Evolutionary conservation across 2,329 filamentous ascomycete species (phyloP).

Genomic region (Penicillium sp.): DNA sequence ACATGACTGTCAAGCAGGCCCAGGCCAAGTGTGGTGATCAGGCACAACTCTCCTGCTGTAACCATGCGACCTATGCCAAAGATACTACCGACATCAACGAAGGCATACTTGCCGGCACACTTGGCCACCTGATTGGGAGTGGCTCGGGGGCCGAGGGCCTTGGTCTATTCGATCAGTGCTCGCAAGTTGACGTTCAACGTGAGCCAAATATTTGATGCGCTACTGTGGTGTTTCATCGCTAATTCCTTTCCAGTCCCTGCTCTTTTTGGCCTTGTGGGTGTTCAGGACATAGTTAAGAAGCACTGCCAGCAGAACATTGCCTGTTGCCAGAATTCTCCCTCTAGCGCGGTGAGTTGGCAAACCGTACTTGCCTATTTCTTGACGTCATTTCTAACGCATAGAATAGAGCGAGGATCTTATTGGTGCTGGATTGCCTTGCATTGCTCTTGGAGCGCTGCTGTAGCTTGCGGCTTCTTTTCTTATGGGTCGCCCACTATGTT

Average conservation of each 20-base stretch:
- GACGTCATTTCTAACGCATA: constrained; percentile 3
- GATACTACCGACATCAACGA: constrained; percentile 33
- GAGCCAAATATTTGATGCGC: too few species aligned
- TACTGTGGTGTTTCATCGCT: too few species aligned
- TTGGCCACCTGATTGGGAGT: constrained; percentile 36
- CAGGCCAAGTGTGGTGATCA: too few species aligned
- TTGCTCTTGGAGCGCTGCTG: constrained; percentile 32
- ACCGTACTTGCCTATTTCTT: not conserved
- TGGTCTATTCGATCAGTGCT: constrained; percentile 45
- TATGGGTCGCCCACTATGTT: too few species aligned
- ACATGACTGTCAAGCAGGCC: constrained; percentile 36
- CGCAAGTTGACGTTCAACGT: constrained; percentile 37
- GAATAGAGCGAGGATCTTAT: constrained; percentile 32
- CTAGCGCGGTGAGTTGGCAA: constrained; percentile 35
- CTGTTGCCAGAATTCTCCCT: too few species aligned
- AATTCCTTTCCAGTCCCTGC: too few species aligned
- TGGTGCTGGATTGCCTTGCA: constrained; percentile 32
- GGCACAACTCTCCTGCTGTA: constrained; percentile 43
- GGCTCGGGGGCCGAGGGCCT: constrained; percentile 35
- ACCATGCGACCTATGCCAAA: constrained; percentile 25
- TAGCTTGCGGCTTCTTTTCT: too few species aligned
- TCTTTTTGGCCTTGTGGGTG: constrained; percentile 26
- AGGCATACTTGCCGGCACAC: constrained; percentile 33
- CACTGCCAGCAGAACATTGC: constrained; percentile 44
- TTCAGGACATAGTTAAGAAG: constrained; percentile 37